Evolutionary conservation across 140 eudicot species (phyloP), one percentile per base, ranked within the genome.

Genomic region (Erigeron philadelphicus): DNA sequence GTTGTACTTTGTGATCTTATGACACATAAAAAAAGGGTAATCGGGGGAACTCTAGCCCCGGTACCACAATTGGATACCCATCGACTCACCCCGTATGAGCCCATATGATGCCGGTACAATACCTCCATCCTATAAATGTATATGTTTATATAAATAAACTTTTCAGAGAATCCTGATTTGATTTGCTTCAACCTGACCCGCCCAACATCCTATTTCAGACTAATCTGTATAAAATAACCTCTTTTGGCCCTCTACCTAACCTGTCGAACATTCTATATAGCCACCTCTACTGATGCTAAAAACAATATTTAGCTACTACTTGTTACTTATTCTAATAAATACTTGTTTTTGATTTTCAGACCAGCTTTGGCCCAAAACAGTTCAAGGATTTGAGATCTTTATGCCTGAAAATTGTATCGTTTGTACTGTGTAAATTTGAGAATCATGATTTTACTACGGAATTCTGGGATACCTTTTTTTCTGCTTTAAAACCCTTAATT

Each of bases 381-480:
- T 76, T 75, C 64, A 92, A 88, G 84, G 96, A 83, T 70, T 48
- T 88, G 85, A 84, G 98, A 77, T 81, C 96, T 47, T 89, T 92
- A 70, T 88, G 98, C 82, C 79, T 92, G 45, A 89, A 84, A 74
- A 80, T 92, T 77, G 75, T 92, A 16, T 83, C 88, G 46, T 54
- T 74, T 56, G 90, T 75, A 53, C 80, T 92, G 44, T 72, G 59
- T 49, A 92, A 89, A 72, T 92, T 82, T 8, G 88, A 84, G 66
- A 83, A 81, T 67, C 87, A 84, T 78, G 87, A 84, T 76, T 88
- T 84, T 75, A 85, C 85, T 49, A 49, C 61, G 71, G 88, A 80
- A 58, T 92, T 88, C 60, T 92, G 98, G 98, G 95, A 86, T 58
- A 71, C 72, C n/a, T 92, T 86, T 79, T 89, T 92, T 76, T 64